Base-by-base conservation (phyloP, 352 stramenopile species). In the Globisporangium rhizosaccharum region DNA sequence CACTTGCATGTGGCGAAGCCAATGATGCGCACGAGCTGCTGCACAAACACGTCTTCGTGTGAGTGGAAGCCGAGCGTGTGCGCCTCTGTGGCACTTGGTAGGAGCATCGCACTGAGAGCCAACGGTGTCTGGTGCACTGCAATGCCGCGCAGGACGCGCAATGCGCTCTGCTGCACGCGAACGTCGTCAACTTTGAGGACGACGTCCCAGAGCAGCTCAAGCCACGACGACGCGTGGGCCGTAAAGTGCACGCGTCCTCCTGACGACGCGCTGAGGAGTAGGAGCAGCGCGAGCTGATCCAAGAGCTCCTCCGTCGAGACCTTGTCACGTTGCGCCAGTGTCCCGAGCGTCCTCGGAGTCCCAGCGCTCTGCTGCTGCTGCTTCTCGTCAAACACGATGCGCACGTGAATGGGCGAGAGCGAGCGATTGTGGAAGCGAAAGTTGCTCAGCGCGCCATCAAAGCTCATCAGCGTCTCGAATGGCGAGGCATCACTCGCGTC, bases 401-500 rank as follows among this genome's bases (percentile, higher is more conserved):
- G 84, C 14, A 97, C 87, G 60, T 98, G 92, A 57, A 97, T 98
- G 5, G 91, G 86, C 14, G 87, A 96, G 18, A 98, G 55, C 15
- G 90, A 84, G 1, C 92, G 82, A 50, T 90, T 94, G 56, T 97
- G 94, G 41, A 94, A 96, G 4, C 89, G 85, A 26, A 96, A 88
- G 41, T 95, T 83, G 28, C 79, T 77, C 37, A 98, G 58, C 53
- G 82, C 79, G 0, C 92, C 92, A 36, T 96, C 73, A 53, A 97
- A 92, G 14, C 77, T 84, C 41, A 62, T 45, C 25, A 82, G 70
- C 61, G 33, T 39, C 4, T 39, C 33, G 7, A 8, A 12, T 2
- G 10, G 4, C 1, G 33, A 8, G 7, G 4, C 33, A 11, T 39
- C 33, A 11, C 33, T 39, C 4, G 33, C 33, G 33, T 39, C 33